Evolutionary conservation across 257 asterid species (phyloP), one percentile per base, ranked within the genome.

Genomic region (Fraxinus cuspidata): DNA sequence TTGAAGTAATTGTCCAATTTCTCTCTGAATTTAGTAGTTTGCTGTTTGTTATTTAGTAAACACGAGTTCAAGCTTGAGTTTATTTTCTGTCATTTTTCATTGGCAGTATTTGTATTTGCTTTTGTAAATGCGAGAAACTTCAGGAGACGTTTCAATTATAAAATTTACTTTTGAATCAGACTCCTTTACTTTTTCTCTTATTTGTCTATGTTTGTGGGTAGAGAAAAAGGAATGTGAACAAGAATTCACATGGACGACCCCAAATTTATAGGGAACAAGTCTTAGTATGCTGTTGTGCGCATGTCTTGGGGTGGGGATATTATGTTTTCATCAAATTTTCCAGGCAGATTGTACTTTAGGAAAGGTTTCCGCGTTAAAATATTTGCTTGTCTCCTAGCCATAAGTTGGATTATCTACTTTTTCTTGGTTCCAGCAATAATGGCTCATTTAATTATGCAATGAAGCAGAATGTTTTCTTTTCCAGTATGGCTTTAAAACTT

Each of bases 401-500:
- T 80, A 71, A 80, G 75, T 77, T 64, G 74, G 35, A 37, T 76
- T 73, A 71, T 76, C 77, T 12, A 32, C 82, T 79, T 81, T 79
- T 73, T 49, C 73, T 47, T 47, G 34, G 51, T 79, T 77, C 63
- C 37, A 79, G 72, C 81, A 74, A 76, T 79, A 78, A 53, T 80
- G 79, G 65, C 74, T 72, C 84, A 78, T 81, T 78, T 51, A 63
- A 74, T 75, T 71, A 75, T 75, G 80, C 68, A 69, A 56, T 79
- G 77, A 65, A 73, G 60, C 74, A 67, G 53, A 74, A 29, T 3
- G 15, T 13, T 71, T 34, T 37, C 37, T 71, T 19, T 42, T 42
- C 75, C 40, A 72, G 70, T 71, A 58, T 67, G 40, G 77, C 76
- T 81, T 81, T 79, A 70, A 75, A 79, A 82, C 80, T 79, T 79